phyloP scores from a whole-genome alignment of 2,329 filamentous ascomycete species.

The Aspergillus proliferans region DNA sequence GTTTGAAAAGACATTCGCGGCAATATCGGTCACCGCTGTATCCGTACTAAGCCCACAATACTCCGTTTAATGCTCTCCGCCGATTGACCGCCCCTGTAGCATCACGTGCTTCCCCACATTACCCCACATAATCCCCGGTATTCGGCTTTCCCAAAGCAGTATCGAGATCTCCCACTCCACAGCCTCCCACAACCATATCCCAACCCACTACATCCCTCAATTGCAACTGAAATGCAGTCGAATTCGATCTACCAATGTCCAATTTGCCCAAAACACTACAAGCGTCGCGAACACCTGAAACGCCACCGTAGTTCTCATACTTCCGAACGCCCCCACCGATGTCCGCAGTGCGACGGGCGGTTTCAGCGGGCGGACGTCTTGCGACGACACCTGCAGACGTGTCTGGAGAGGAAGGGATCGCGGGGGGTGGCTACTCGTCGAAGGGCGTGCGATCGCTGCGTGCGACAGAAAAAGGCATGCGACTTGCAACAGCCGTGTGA shows the following conservation, averaged over 20 bases:
- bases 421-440: slow-evolving; percentile 9
- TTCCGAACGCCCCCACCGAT: slow-evolving; percentile 26
- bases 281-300: slow-evolving; percentile 32
- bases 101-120: neutral
- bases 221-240: neutral
- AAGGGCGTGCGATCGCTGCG: slow-evolving; percentile 31
- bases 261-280: slow-evolving; percentile 31
- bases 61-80: too few relatives aligned
- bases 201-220: neutral
- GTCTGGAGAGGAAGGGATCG: slow-evolving; percentile 14
- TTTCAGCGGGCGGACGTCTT: slow-evolving; percentile 36
- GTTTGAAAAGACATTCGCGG: too few relatives aligned
- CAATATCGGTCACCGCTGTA: too few relatives aligned
- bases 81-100: neutral
- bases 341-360: slow-evolving; percentile 23
- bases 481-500: slow-evolving; percentile 25
- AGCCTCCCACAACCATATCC: neutral
- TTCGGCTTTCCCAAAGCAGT: neutral
- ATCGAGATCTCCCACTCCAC: too few relatives aligned
- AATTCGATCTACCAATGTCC: slow-evolving; percentile 19
- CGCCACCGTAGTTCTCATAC: slow-evolving; percentile 31
- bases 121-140: neutral
- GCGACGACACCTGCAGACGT: slow-evolving; percentile 30
- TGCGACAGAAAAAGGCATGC: slow-evolving; percentile 32
- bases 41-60: too few relatives aligned